Evolutionary conservation across 2,329 filamentous ascomycete species (phyloP).

Genomic region (Trichoderma harzianum): DNA sequence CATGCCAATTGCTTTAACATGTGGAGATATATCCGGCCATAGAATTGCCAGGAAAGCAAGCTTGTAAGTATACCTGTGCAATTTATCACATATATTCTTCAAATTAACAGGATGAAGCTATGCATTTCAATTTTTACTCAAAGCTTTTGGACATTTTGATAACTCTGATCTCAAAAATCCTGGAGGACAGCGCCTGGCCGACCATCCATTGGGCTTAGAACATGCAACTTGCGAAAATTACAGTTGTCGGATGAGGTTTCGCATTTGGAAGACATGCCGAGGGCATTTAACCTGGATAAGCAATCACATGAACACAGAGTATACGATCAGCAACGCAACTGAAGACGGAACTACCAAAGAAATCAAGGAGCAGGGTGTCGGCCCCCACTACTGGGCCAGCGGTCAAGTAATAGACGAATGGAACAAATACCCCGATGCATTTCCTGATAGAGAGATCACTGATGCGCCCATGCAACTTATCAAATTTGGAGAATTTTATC

Average conservation of each 20-base stretch:
- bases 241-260: background rate
- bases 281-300: background rate
- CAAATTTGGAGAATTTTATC: background rate
- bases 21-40: background rate
- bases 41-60: background rate
- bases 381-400: background rate
- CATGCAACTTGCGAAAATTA: background rate
- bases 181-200: accelerated
- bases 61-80: background rate
- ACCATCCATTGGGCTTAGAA: background rate
- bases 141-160: background rate
- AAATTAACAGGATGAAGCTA: background rate
- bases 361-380: background rate
- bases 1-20: background rate
- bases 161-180: too few relatives aligned
- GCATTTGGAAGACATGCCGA: background rate
- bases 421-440: accelerated
- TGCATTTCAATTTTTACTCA: background rate
- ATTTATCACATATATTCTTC: accelerated
- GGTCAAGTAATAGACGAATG: background rate
- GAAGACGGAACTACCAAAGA: background rate
- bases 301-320: too few relatives aligned
- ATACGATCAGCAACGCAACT: too few relatives aligned
- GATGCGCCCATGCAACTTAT: background rate
- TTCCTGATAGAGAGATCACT: background rate